Conservation (phyloP, 140 eudicot species). For the Bidens hawaiensis region DNA sequence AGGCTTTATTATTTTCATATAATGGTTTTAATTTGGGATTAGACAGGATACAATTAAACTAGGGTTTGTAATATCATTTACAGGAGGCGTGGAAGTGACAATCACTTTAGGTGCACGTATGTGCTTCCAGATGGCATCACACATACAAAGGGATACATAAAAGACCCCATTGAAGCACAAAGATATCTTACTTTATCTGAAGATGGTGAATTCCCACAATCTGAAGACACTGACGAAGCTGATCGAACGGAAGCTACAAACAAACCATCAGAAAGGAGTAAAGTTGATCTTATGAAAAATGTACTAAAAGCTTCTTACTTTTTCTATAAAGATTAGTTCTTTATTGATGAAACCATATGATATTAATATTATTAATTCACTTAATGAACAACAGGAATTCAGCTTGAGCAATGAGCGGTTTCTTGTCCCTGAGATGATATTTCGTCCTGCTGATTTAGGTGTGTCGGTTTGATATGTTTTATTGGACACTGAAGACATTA, state of each 20-base stretch:
- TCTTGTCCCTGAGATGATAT: constrained; percentile 98
- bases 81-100: constrained; percentile 84
- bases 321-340: background rate
- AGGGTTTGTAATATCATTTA: constrained; percentile 9
- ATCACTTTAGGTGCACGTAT: constrained; percentile 77
- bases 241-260: constrained; percentile 39
- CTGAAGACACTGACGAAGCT: constrained; percentile 28
- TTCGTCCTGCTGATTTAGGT: constrained; percentile 99
- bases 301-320: constrained; percentile 21
- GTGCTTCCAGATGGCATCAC: constrained; percentile 97
- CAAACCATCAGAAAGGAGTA: constrained; percentile 48
- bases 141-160: constrained; percentile 73
- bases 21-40: constrained; percentile 4
- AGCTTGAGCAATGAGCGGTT: constrained; percentile 95
- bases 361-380: background rate
- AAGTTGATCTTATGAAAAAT: constrained; percentile 65
- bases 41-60: background rate
- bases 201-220: constrained; percentile 25
- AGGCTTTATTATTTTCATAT: background rate
- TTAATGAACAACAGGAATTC: constrained; percentile 59
- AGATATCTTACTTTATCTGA: constrained; percentile 45
- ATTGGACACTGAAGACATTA: background rate
- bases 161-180: constrained; percentile 70
- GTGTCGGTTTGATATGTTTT: constrained; percentile 16
- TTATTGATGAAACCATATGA: background rate